Base-by-base conservation (phyloP, 805 yeast genomes). In the Millerago galiae region DNA sequence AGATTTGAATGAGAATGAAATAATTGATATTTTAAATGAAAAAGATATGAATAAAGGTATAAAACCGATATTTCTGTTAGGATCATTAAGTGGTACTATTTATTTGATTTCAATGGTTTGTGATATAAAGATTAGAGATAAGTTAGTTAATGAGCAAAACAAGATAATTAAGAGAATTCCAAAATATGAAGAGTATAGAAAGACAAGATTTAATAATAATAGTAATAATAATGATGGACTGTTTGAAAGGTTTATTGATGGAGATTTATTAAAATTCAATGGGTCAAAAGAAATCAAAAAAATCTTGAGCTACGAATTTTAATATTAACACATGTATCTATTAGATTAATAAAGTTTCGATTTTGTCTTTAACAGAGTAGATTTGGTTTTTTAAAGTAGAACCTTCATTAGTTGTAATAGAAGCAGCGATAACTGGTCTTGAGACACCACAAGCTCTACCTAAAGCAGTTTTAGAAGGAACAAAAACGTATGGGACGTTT, bases 401-500 rank as follows among this genome's bases (percentile, higher is more conserved):
- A 61, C 96, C 95, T 65, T 93, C 99, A 74, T 93, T 93, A 55
- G 98, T 81, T 66, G 99, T 93, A 65, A 93, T 93, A 51, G 95
- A 84, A 52, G 97, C 97, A 64, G 99, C 95, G 66, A 93, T 91
- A 48, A 93, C 99, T 55, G 98, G 97, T 79, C 99, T 86, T 44
- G 98, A 88, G 51, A 93, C 99, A 74, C 99, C 99, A 75, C 99
- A 93, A 61, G 99, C 98, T 77, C 99, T 87, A 69, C 99, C 99
- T 60, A 93, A 77, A 51, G 99, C 99, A 63, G 93, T 81, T 79
- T 93, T 91, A 58, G 97, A 89, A 56, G 99, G 97, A 54, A 93
- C 98, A 57, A 93, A 93, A 52, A 93, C 98, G 76, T 93, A 93
- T 52, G 99, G 97, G 55, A 93, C 99, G 76, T 93, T 93, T 79